These are phyloP conservation scores for Talaromyces sp. DNA, from an alignment of 2,329 filamentous ascomycete species.

Conservation along the genomic window DNA sequence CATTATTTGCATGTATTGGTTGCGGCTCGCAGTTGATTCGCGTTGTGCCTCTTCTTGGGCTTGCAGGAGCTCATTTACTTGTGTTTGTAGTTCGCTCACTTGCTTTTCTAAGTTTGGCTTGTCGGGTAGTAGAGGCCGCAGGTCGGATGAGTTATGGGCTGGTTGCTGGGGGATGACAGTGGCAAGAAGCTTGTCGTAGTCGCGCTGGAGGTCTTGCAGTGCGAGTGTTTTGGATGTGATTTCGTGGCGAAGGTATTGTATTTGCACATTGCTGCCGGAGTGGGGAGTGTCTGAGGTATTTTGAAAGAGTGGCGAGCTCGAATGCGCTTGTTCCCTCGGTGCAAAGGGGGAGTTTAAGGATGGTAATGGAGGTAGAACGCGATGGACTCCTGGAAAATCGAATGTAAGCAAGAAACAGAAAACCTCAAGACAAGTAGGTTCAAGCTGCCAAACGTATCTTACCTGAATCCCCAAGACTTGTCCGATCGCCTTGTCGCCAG, in stretches of 20 bases:
- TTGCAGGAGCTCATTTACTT: slow-evolving; percentile 28
- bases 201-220: slow-evolving; percentile 50
- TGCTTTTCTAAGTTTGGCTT: background rate
- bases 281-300: background rate
- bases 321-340: background rate
- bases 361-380: background rate
- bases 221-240: slow-evolving; percentile 51
- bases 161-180: slow-evolving; percentile 48
- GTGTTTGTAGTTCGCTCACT: background rate
- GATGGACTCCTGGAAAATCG: background rate
- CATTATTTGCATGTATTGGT: slow-evolving; percentile 49
- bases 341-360: background rate
- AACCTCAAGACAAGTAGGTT: background rate
- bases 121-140: background rate
- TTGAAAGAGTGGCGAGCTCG: background rate
- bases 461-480: background rate
- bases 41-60: slow-evolving; percentile 45
- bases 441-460: background rate
- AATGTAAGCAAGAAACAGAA: background rate
- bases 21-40: slow-evolving; percentile 39
- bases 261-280: slow-evolving; percentile 26
- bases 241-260: slow-evolving; percentile 51
- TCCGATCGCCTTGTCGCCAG: background rate
- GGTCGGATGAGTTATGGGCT: background rate
- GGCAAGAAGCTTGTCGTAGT: slow-evolving; percentile 50